Conservation (phyloP, 1,284 basidiomycete species). For the Trametes sp. region DNA sequence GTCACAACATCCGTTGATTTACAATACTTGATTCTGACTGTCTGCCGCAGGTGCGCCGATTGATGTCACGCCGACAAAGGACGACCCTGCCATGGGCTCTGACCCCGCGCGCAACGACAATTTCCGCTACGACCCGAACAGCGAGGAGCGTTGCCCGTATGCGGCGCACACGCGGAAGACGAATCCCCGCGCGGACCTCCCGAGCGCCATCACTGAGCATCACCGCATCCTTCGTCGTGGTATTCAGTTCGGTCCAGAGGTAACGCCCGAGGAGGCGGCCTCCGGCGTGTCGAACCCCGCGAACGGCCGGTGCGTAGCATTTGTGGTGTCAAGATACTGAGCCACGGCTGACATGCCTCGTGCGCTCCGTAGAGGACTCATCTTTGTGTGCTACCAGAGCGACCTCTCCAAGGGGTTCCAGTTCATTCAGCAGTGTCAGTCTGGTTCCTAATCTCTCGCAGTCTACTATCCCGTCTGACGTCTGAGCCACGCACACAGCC, state of each 20-base stretch:
- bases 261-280: conserved; percentile 47
- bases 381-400: conserved; percentile 59
- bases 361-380: conserved; percentile 49
- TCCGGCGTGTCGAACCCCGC: no score
- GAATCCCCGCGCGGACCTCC: conserved; percentile 49
- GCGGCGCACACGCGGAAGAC: conserved; percentile 64
- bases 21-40: no score
- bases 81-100: no score
- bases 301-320: no score
- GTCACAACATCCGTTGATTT: not conserved
- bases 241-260: conserved; percentile 50
- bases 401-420: conserved; percentile 55
- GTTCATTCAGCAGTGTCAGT: conserved; percentile 51
- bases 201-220: not conserved
- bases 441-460: not conserved
- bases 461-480: not conserved
- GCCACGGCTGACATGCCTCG: no score
- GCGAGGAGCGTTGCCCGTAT: conserved; percentile 55
- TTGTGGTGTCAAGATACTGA: no score
- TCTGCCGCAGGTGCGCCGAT: conserved; percentile 42
- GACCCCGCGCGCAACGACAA: conserved; percentile 46
- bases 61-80: conserved; percentile 38
- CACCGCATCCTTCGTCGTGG: conserved; percentile 45
- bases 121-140: conserved; percentile 48
- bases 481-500: conserved; percentile 9